Evolutionary conservation across 208 protist genomes (phyloP), one percentile per base, ranked within the genome.

Genomic region (Trypanosoma avium): DNA sequence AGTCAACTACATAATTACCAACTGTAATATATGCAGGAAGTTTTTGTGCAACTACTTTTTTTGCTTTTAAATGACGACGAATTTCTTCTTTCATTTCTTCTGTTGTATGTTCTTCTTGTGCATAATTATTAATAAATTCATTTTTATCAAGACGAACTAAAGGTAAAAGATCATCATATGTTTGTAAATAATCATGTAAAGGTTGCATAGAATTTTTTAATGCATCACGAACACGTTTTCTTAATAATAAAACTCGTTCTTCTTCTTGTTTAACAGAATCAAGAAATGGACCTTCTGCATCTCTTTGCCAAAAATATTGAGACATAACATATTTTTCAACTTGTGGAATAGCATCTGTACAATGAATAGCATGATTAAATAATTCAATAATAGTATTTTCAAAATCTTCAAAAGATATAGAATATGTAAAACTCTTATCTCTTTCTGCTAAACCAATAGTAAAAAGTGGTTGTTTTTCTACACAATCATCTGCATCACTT

Each of bases 1-100:
- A 97, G 68, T 96, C 83, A 9, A 99, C 93, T n/a, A 95, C 83
- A 65, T 97, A 98, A 77, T 97, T 94, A 46, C 97, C 97, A 3
- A 98, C 91, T 1, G 85, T 92, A 27, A 98, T 81, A 46, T 84
- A 96, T 12, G 85, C 76, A 24, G 95, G 95, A 60, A 98, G 94
- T 33, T 80, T 81, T 66, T 96, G 78, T 19, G 92, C 88, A 36
- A 98, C 82, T 19, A 80, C 75, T 49, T 90, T 86, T 74, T 97
- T 96, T 47, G 88, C 83, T 62, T 84, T 84, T 32, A 96, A 67
- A 71, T 97, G 95, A 59, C 86, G 84, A 30, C 81, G 62, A 45
- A 97, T 93, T 61, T 98, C 94, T 64, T 93, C 88, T 76, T 90
- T 88, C 83, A 97, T 92, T 24, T 97, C 92, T 17, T 97, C 88